These are phyloP conservation scores for Hanseniaspora hatyaiensis DNA, from an alignment of 805 yeast species.

Conservation along the genomic window DNA sequence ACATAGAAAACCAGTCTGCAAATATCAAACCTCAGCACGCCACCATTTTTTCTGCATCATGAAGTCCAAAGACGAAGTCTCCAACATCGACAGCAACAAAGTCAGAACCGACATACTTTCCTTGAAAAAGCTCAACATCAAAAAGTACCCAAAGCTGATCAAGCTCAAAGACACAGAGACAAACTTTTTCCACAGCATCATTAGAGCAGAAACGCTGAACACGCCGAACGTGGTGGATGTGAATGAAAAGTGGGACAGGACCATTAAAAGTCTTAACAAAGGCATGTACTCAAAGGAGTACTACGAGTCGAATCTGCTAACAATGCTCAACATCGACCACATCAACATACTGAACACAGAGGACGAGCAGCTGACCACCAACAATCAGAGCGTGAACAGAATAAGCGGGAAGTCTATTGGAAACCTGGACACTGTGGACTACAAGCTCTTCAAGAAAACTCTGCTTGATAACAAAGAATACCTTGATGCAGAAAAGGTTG, in stretches of 20 bases:
- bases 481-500: not conserved
- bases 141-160: conserved; percentile 4
- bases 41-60: not conserved
- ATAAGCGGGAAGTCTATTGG: conserved; percentile 1
- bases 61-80: not conserved
- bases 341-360: conserved; percentile 1
- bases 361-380: not conserved
- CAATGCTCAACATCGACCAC: conserved; percentile 2
- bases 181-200: conserved; percentile 6
- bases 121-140: conserved; percentile 10
- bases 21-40: too few relatives aligned
- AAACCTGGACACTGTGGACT: not conserved
- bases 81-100: conserved; percentile 13
- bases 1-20: too few relatives aligned
- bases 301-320: not conserved
- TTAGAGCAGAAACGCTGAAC: not conserved
- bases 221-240: conserved; percentile 9
- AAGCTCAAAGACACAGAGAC: conserved; percentile 10
- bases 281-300: conserved; percentile 1
- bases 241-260: conserved; percentile 3
- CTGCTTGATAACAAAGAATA: not conserved
- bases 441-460: not conserved
- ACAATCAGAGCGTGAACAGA: conserved; percentile 2
- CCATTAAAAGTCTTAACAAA: not conserved
- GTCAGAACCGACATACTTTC: conserved; percentile 7